These are phyloP conservation scores for Globisporangium megalacanthum DNA, from an alignment of 352 stramenopile genomes.

Conservation along the genomic window DNA sequence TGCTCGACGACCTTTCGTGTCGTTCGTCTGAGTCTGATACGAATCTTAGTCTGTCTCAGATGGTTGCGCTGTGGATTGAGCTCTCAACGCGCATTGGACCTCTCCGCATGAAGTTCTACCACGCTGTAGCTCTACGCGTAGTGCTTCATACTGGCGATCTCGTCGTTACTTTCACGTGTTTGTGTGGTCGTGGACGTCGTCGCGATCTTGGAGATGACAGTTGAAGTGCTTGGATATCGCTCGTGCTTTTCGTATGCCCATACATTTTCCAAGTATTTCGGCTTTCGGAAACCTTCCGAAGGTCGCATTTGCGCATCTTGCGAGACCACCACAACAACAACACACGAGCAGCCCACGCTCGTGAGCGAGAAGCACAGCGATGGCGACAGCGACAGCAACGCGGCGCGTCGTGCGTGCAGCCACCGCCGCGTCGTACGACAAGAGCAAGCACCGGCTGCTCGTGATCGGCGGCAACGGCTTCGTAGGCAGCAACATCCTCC, in stretches of 20 bases:
- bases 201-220: neutral
- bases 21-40: neutral
- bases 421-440: slow-evolving; percentile 45
- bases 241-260: neutral
- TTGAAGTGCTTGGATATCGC: neutral
- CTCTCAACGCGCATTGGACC: neutral
- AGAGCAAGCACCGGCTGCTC: slow-evolving; percentile 71
- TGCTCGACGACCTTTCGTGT: slow-evolving; percentile 6
- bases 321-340: neutral
- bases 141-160: no score
- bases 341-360: neutral
- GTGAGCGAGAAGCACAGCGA: neutral
- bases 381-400: neutral
- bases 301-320: neutral
- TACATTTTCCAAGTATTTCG: neutral
- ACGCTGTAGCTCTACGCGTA: neutral
- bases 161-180: no score
- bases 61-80: no score
- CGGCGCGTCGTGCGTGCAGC: slow-evolving; percentile 19
- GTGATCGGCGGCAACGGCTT: slow-evolving; percentile 88
- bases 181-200: no score
- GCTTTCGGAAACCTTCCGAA: neutral
- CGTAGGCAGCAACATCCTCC: slow-evolving; percentile 88
- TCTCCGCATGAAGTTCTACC: neutral
- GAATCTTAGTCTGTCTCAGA: neutral